These are phyloP conservation scores for Pichia sp. DNA, from an alignment of 1,139 yeast species.

Conservation along the genomic window DNA sequence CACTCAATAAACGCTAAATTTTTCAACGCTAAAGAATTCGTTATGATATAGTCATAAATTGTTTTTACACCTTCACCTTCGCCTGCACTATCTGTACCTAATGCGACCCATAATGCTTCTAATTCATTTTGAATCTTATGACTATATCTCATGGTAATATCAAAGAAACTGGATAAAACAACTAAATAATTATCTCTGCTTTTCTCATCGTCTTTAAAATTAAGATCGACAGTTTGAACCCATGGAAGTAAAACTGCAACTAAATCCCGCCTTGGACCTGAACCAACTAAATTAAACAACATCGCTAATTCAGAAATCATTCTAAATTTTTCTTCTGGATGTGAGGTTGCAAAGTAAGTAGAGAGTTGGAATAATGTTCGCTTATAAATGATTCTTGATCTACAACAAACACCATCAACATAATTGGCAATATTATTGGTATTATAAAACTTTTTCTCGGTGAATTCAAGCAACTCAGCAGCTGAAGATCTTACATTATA, in stretches of 20 bases:
- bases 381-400: slow-evolving; percentile 68
- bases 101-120: slow-evolving; percentile 91
- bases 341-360: slow-evolving; percentile 50
- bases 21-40: slow-evolving; percentile 62
- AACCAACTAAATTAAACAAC: slow-evolving; percentile 58
- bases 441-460: slow-evolving; percentile 50
- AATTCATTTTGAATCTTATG: slow-evolving; percentile 75
- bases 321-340: slow-evolving; percentile 51
- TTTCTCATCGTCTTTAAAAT: slow-evolving; percentile 36
- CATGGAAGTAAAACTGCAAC: slow-evolving; percentile 80
- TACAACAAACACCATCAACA: slow-evolving; percentile 57
- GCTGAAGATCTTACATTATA: slow-evolving; percentile 58
- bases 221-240: slow-evolving; percentile 73
- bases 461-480: slow-evolving; percentile 46
- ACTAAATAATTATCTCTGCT: slow-evolving; percentile 54
- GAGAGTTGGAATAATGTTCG: slow-evolving; percentile 69
- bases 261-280: slow-evolving; percentile 64
- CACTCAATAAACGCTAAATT: slow-evolving; percentile 72
- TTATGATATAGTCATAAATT: slow-evolving; percentile 64
- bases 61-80: slow-evolving; percentile 60
- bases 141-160: slow-evolving; percentile 73
- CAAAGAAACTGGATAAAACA: slow-evolving; percentile 79
- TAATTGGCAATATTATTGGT: slow-evolving; percentile 42
- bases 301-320: slow-evolving; percentile 69
- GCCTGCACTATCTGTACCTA: slow-evolving; percentile 64